phyloP scores from a whole-genome alignment of 1,284 basidiomycete species.

The Mycocalia duriaeana region DNA sequence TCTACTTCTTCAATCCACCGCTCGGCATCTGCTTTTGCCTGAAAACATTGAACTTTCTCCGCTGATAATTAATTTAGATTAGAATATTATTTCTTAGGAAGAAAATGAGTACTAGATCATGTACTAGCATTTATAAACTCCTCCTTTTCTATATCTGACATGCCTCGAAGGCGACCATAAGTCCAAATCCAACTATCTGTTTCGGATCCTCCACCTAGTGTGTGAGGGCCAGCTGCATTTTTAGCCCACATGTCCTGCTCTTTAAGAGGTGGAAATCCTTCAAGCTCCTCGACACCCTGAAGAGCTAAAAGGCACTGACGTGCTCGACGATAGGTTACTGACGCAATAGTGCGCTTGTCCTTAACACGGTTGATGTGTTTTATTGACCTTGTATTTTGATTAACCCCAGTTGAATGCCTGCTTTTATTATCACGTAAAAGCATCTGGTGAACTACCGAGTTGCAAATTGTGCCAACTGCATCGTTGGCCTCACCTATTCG shows the following conservation, averaged over 20 bases:
- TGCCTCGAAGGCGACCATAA: not conserved
- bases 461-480: constrained; percentile 2
- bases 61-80: not conserved
- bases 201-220: not conserved
- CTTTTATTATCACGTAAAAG: not conserved
- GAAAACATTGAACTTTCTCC: not conserved
- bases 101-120: not conserved
- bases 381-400: not conserved
- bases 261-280: not conserved
- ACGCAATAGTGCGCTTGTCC: not conserved
- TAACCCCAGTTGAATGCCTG: not conserved
- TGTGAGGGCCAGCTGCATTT: not conserved
- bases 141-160: not conserved
- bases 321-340: not conserved
- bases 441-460: not conserved
- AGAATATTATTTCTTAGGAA: not conserved
- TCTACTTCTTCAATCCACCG: constrained; percentile 4
- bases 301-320: not conserved
- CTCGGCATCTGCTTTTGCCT: not conserved
- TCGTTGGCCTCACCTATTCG: constrained; percentile 14
- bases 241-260: not conserved
- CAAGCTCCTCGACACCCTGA: not conserved
- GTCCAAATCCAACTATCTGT: not conserved
- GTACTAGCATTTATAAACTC: not conserved
- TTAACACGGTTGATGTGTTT: not conserved